phyloP scores from a whole-genome alignment of 176 grass and related monocot genomes.

The Zizania latifolia region DNA sequence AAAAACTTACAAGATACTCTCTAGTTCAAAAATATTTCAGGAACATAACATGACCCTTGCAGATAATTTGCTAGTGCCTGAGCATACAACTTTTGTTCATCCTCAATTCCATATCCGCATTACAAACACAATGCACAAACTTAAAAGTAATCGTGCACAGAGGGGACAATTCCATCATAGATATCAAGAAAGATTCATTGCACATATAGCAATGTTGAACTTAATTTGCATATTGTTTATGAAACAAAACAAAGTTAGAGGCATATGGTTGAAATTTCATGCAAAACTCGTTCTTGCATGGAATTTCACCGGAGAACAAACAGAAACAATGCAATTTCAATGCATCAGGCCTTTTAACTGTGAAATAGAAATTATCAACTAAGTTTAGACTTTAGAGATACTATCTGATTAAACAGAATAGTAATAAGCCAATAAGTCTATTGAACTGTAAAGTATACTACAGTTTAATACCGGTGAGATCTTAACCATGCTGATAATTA shows the following conservation, averaged over 20 bases:
- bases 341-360: slow-evolving; percentile 1
- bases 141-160: background rate
- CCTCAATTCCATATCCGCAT: background rate
- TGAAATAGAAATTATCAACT: background rate
- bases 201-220: background rate
- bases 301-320: background rate
- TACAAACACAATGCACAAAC: background rate
- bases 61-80: background rate
- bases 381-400: background rate
- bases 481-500: background rate
- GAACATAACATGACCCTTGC: background rate
- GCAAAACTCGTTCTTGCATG: background rate
- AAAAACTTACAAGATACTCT: background rate
- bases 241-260: background rate
- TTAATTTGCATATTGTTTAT: background rate
- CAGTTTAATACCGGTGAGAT: background rate
- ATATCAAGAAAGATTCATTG: background rate
- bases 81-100: background rate
- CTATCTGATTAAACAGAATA: background rate
- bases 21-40: background rate
- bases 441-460: background rate
- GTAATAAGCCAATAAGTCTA: background rate
- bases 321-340: background rate
- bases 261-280: background rate
- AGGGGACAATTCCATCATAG: background rate